Evolutionary conservation across 1,139 yeast species (phyloP).

Genomic region (Debaryomyces sp.): DNA sequence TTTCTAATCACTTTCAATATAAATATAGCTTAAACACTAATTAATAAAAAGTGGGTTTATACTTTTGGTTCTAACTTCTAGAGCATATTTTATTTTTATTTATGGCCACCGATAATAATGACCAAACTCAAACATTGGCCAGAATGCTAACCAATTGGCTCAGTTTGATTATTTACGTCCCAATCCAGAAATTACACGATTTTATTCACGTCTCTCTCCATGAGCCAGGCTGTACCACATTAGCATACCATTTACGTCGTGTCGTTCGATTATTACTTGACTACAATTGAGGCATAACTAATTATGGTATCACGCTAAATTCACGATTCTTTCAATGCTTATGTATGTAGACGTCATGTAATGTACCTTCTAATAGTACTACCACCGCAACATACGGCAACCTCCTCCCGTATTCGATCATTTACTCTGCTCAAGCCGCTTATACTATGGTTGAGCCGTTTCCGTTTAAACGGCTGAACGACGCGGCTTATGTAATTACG

Average conservation of each 20-base stretch:
- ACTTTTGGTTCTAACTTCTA: background rate
- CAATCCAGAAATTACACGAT: background rate
- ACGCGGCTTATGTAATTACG: background rate
- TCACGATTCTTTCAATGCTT: background rate
- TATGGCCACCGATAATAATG: background rate
- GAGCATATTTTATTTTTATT: background rate
- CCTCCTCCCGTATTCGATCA: background rate
- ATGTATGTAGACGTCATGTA: conserved; percentile 1
- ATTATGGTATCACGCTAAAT: background rate
- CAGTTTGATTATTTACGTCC: conserved; percentile 3
- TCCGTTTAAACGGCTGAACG: background rate
- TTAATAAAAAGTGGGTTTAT: background rate
- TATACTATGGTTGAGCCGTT: background rate
- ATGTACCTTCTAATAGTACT: background rate
- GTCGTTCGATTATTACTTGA: background rate
- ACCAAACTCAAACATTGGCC: background rate
- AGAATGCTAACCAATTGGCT: background rate
- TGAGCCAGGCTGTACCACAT: background rate
- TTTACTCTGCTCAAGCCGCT: background rate
- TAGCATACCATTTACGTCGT: conserved; percentile 1
- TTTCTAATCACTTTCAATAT: background rate
- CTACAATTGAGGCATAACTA: background rate
- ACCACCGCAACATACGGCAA: conserved; percentile 1
- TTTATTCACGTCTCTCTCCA: background rate
- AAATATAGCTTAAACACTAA: background rate